phyloP scores from a whole-genome alignment of 805 yeast species.

The Candida peoriensis region DNA sequence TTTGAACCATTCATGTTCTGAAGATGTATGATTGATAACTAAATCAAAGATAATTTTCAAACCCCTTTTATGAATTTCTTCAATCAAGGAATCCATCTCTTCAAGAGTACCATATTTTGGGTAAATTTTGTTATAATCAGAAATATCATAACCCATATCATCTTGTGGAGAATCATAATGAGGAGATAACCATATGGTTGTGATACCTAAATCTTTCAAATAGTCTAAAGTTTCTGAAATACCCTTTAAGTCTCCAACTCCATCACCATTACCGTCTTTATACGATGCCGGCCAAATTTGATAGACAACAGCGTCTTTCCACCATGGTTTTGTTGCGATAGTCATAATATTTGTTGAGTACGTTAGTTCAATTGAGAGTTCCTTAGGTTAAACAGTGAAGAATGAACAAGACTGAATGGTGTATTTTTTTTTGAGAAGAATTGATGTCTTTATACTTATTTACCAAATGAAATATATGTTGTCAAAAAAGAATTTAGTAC shows the following conservation, averaged over 20 bases:
- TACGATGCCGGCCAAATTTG: slow-evolving; percentile 60
- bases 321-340: slow-evolving; percentile 31
- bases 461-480: no score
- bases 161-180: slow-evolving; percentile 54
- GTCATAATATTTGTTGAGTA: slow-evolving; percentile 6
- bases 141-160: slow-evolving; percentile 61
- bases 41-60: slow-evolving; percentile 50
- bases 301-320: slow-evolving; percentile 53
- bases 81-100: slow-evolving; percentile 45
- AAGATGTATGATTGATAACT: slow-evolving; percentile 55
- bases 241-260: slow-evolving; percentile 54
- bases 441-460: no score
- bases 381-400: no score
- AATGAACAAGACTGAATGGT: no score
- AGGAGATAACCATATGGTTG: slow-evolving; percentile 54
- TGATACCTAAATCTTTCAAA: slow-evolving; percentile 43
- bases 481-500: not conserved
- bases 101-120: slow-evolving; percentile 49
- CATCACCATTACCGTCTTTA: slow-evolving; percentile 56
- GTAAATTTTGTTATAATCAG: slow-evolving; percentile 47
- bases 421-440: no score
- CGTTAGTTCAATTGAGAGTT: no score
- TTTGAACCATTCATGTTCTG: slow-evolving; percentile 53
- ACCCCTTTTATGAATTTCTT: slow-evolving; percentile 42
- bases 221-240: slow-evolving; percentile 47